Evolutionary conservation across 257 asterid species (phyloP).

Genomic region (Rehmannia glutinosa): DNA sequence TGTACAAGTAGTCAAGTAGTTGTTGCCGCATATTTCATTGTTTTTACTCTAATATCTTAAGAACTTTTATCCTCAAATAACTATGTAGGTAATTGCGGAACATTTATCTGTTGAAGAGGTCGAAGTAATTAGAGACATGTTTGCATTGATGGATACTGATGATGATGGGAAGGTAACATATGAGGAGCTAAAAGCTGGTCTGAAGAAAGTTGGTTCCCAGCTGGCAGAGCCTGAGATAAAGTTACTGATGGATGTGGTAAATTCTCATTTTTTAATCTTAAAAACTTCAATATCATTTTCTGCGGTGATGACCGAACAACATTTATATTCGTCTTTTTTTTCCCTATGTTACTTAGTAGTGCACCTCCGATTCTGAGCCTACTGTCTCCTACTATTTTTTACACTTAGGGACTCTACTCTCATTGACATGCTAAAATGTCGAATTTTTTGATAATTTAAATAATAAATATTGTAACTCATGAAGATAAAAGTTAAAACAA

Average conservation of each 20-base stretch:
- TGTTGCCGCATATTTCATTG: neutral
- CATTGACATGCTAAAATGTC: too few relatives aligned
- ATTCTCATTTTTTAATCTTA: constrained; percentile 1
- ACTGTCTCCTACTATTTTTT: too few relatives aligned
- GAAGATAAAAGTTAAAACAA: too few relatives aligned
- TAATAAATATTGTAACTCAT: too few relatives aligned
- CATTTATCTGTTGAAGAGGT: constrained; percentile 83
- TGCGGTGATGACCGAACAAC: neutral
- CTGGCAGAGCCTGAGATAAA: constrained; percentile 88
- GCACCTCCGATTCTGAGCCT: neutral
- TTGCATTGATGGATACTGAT: constrained; percentile 76
- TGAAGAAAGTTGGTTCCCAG: constrained; percentile 82
- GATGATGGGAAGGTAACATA: constrained; percentile 79
- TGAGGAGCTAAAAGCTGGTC: constrained; percentile 77
- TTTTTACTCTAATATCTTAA: constrained; percentile 1
- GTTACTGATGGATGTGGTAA: constrained; percentile 91
- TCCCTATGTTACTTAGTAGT: neutral
- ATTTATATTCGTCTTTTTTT: too few relatives aligned
- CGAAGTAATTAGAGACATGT: constrained; percentile 84
- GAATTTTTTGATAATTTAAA: too few relatives aligned
- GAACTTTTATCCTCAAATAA: constrained; percentile 15
- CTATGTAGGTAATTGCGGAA: constrained; percentile 71
- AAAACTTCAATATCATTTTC: neutral
- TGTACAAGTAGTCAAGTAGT: neutral
- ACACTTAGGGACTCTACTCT: too few relatives aligned